A percentile compares a stretch with the other conserved stretches of the same genome.
Conservation (phyloP, 345 rosid species). For the Gossypium ekmanianum region DNA sequence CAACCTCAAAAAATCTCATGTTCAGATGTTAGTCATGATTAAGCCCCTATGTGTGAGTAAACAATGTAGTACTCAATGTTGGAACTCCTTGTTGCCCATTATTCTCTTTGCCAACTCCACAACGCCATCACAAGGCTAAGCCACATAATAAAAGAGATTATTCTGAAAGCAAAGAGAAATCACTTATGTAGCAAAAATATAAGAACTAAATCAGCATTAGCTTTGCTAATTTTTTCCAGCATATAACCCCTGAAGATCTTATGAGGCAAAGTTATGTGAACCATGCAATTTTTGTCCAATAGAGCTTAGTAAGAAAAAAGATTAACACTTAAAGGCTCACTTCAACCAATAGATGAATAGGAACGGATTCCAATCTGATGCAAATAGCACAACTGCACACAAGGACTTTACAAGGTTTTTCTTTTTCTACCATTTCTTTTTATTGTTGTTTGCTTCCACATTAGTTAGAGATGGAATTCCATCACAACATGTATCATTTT, state of each 20-base stretch:
- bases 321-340: not conserved
- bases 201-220: not conserved
- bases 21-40: not conserved
- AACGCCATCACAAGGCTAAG: not conserved
- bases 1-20: not conserved
- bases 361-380: not conserved
- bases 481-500: not conserved
- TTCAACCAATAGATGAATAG: not conserved
- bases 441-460: not conserved
- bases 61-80: not conserved
- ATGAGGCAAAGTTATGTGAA: not conserved
- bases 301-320: not conserved
- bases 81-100: constrained; percentile 6
- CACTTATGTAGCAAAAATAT: not conserved
- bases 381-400: not conserved
- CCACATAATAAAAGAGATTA: not conserved
- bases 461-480: not conserved
- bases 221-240: not conserved
- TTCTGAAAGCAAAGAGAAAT: not conserved
- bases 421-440: not conserved
- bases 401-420: not conserved
- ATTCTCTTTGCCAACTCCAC: not conserved
- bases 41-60: not conserved
- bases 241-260: not conserved
- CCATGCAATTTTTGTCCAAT: not conserved